Evolutionary conservation across 23 red algal species (phyloP), one percentile per base, ranked within the genome.

Genomic region (Gracilaria gracilis): DNA sequence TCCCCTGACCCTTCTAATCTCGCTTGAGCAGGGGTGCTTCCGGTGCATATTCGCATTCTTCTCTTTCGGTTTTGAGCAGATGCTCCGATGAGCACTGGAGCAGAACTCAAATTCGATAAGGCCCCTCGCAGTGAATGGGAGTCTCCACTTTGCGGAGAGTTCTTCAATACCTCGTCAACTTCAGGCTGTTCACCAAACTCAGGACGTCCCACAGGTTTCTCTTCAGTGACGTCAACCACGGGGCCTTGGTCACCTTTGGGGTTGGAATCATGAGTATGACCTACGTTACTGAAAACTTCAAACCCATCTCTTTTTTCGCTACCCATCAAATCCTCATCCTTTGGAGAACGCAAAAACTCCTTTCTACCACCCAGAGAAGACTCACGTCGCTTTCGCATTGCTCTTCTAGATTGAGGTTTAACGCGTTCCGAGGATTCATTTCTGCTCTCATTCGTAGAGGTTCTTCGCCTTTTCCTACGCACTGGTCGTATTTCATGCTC

Each of bases 301-400:
- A 24, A 83, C 29, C n/a, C 61, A 75, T 46, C 35, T 39, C 80
- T 75, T 62, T 92, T 79, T 62, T 92, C 64, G 35, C 72, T 54
- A 24, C 34, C 65, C 50, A 24, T 31, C 59, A n/a, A 8, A 28
- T 42, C 35, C 64, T 28, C 86, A 80, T 64, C 53, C 7, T 58
- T 44, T 32, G 9, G 38, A n/a, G 50, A 75, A 50, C n/a, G n/a
- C 50, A 55, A 25, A 25, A 65, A 3, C 0, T 77, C 46, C 17
- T 28, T 50, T 50, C 17, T 67, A 3, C 29, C n/a, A 29, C 42
- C 42, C 42, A 5, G 0, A 39, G 40, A 48, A 16, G 61, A 85
- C 9, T 31, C 34, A 65, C 65, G 32, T 50, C 61, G 28, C 62
- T 66, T 85, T 20, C 81, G 27, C 62, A 71, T 23, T 3, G 15